phyloP scores from a whole-genome alignment of 371 early-diverging fungal genomes.

The Chytridiales sp. region DNA sequence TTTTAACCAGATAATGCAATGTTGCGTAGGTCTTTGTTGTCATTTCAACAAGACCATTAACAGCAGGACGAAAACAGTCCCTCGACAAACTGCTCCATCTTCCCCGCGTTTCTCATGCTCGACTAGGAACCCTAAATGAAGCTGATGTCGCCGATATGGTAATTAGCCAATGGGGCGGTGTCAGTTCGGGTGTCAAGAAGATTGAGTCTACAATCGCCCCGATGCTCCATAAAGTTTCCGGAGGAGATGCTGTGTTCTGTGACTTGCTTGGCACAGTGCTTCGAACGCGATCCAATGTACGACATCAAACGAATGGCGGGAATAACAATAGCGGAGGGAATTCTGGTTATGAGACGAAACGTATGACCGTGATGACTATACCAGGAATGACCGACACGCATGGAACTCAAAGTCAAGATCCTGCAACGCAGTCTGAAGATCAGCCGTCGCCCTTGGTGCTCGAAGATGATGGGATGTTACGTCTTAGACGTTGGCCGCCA shows the following conservation, averaged over 20 bases:
- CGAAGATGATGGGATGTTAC: constrained; percentile 11
- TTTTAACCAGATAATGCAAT: neutral
- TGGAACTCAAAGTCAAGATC: too few species aligned
- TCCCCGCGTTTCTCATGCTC: neutral
- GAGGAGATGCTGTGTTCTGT: constrained; percentile 4
- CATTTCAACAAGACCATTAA: neutral
- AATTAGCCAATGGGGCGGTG: constrained; percentile 6
- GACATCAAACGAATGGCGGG: too few species aligned
- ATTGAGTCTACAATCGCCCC: neutral
- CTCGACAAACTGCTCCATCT: too few species aligned
- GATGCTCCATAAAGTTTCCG: neutral
- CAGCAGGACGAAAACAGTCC: too few species aligned
- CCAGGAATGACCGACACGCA: neutral
- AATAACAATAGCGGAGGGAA: neutral
- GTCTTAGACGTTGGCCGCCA: constrained; percentile 9
- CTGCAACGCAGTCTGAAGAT: neutral
- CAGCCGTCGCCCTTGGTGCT: constrained; percentile 2
- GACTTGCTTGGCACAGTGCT: constrained; percentile 5
- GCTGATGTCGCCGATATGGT: constrained; percentile 1
- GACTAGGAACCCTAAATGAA: neutral
- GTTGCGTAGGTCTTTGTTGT: neutral
- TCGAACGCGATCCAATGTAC: neutral
- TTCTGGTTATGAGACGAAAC: neutral
- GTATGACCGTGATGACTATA: neutral
- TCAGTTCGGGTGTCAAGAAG: neutral